A percentile compares a stretch with the other conserved stretches of the same genome.
These are phyloP conservation scores for Picea sitchensis DNA, from an alignment of 75 land plant species.

Conservation along the genomic window DNA sequence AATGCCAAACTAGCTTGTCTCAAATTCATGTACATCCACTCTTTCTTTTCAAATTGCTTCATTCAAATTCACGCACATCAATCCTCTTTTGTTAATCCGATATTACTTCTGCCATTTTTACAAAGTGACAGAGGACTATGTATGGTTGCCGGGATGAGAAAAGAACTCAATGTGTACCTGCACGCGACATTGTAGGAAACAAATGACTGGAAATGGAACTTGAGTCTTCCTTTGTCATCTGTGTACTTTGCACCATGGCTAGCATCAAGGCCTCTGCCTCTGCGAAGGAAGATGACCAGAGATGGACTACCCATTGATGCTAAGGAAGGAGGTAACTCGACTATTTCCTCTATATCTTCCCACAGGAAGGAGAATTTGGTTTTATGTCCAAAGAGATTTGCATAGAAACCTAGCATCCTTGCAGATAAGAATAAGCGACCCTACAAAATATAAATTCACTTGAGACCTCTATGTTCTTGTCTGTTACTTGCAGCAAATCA, in stretches of 20 bases:
- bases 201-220: conserved; percentile 86
- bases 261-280: conserved; percentile 81
- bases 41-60: not conserved
- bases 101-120: not conserved
- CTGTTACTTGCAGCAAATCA: too few relatives aligned
- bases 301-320: conserved; percentile 77
- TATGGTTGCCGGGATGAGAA: not conserved
- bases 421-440: conserved; percentile 83
- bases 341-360: conserved; percentile 89
- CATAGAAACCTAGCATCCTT: conserved; percentile 72
- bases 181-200: conserved; percentile 65
- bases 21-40: too few relatives aligned
- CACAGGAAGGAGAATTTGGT: conserved; percentile 82
- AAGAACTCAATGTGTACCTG: conserved; percentile 39
- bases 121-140: not conserved
- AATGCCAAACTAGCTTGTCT: too few relatives aligned
- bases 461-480: not conserved
- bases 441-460: conserved; percentile 26
- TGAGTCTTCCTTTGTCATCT: conserved; percentile 70
- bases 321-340: conserved; percentile 56
- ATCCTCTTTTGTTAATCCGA: not conserved
- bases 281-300: conserved; percentile 49
- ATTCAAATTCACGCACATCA: not conserved
- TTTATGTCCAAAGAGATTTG: conserved; percentile 89
- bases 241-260: conserved; percentile 61